Conservation (phyloP, 2,329 filamentous ascomycete genomes). For the Claviceps sp. region DNA sequence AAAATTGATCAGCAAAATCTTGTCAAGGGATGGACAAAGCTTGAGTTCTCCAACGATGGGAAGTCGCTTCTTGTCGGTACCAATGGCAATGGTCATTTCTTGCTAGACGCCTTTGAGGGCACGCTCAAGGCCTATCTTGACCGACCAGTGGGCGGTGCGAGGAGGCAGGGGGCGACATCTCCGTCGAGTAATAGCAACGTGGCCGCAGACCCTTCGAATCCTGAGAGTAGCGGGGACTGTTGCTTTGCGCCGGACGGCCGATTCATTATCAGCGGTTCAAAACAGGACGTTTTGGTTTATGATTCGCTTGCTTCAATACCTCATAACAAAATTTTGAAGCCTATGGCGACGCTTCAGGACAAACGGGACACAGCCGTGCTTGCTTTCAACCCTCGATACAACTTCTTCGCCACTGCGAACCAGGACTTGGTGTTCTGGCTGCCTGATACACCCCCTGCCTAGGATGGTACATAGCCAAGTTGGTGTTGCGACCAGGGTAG, state of each 20-base stretch:
- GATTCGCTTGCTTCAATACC: slow-evolving; percentile 51
- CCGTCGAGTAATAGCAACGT: slow-evolving; percentile 10
- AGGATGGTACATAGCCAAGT: not conserved
- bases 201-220: slow-evolving; percentile 22
- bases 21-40: slow-evolving; percentile 66
- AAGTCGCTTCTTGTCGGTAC: slow-evolving; percentile 77
- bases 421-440: slow-evolving; percentile 71
- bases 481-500: not conserved
- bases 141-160: slow-evolving; percentile 40
- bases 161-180: slow-evolving; percentile 37
- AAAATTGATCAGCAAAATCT: slow-evolving; percentile 41
- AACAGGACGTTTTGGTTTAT: slow-evolving; percentile 72
- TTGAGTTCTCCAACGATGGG: slow-evolving; percentile 95
- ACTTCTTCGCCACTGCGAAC: slow-evolving; percentile 83
- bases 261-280: slow-evolving; percentile 70
- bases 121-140: slow-evolving; percentile 60
- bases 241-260: slow-evolving; percentile 84
- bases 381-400: slow-evolving; percentile 81
- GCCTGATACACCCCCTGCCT: slow-evolving; percentile 43
- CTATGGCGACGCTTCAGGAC: slow-evolving; percentile 50
- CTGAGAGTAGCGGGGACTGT: slow-evolving; percentile 60
- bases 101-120: slow-evolving; percentile 88
- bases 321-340: slow-evolving; percentile 46
- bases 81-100: slow-evolving; percentile 70
- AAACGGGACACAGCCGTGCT: slow-evolving; percentile 59